Evolutionary conservation across 768 basidiomycete genomes (phyloP).

Genomic region (Kwoniella newhampshirensis): DNA sequence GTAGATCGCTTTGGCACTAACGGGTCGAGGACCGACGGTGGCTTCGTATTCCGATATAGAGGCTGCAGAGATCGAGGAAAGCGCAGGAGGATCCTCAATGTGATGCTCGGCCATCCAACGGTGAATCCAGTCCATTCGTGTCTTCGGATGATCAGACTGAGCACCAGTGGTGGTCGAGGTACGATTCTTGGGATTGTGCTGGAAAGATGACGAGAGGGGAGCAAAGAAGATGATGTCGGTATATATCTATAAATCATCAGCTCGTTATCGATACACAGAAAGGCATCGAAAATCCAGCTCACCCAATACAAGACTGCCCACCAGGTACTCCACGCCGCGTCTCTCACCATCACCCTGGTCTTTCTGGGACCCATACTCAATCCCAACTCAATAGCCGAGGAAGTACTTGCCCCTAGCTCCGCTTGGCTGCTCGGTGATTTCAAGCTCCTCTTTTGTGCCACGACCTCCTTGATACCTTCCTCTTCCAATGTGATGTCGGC

Average conservation of each 20-base stretch:
- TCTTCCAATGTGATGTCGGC: constrained; percentile 17
- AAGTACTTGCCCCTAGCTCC: neutral
- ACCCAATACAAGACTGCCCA: constrained; percentile 76
- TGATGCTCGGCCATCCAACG: constrained; percentile 61
- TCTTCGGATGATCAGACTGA: constrained; percentile 11
- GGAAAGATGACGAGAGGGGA: constrained; percentile 66
- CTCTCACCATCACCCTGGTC: constrained; percentile 60
- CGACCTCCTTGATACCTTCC: constrained; percentile 19
- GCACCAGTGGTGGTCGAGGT: constrained; percentile 26
- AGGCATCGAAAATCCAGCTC: constrained; percentile 35
- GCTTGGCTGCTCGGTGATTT: neutral
- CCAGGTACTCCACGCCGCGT: constrained; percentile 66
- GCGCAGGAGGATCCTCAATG: constrained; percentile 19
- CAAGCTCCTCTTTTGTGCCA: neutral
- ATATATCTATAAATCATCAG: constrained; percentile 62
- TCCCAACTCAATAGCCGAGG: no score
- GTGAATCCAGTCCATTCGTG: constrained; percentile 65
- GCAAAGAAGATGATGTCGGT: constrained; percentile 82
- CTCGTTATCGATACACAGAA: neutral
- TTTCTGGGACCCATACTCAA: constrained; percentile 58
- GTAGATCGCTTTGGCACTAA: constrained; percentile 81
- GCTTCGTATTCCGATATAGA: neutral
- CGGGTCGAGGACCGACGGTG: constrained; percentile 68
- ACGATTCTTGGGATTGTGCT: constrained; percentile 56
- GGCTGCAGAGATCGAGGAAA: no score